Conservation (phyloP, 1,139 yeast species). For the Saccharomyces pastorianus region DNA sequence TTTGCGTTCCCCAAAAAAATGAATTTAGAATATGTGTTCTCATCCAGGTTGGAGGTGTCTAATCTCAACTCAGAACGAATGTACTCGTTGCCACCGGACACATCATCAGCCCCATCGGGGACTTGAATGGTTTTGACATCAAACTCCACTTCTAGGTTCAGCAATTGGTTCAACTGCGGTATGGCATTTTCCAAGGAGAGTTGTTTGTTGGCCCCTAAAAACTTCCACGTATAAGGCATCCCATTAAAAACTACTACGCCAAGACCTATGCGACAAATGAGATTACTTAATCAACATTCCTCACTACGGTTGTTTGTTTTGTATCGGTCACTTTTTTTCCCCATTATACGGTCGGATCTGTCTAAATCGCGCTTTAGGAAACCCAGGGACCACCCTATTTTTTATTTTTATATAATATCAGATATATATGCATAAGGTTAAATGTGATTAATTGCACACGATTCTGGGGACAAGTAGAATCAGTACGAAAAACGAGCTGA, state of each 20-base stretch:
- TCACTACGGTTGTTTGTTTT: not conserved
- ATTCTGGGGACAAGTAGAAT: too few relatives aligned
- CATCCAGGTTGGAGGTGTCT: not conserved
- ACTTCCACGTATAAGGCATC: not conserved
- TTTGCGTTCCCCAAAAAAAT: not conserved
- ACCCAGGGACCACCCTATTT: not conserved
- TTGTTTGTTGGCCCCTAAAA: not conserved
- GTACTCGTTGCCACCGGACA: not conserved
- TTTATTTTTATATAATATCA: not conserved
- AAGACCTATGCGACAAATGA: not conserved
- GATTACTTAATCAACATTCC: not conserved
- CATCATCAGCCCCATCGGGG: not conserved
- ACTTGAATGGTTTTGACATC: not conserved
- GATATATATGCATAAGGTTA: not conserved
- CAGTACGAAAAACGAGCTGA: too few relatives aligned
- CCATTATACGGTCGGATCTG: not conserved
- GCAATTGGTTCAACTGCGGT: not conserved
- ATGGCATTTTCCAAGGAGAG: not conserved
- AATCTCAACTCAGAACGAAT: not conserved
- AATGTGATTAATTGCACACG: not conserved
- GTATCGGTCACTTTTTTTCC: not conserved
- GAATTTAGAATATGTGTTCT: not conserved
- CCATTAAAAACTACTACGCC: not conserved
- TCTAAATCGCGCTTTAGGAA: not conserved
- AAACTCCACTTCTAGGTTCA: not conserved